Conservation (phyloP, 306 rosid genomes). For the Trifolium dubium region DNA sequence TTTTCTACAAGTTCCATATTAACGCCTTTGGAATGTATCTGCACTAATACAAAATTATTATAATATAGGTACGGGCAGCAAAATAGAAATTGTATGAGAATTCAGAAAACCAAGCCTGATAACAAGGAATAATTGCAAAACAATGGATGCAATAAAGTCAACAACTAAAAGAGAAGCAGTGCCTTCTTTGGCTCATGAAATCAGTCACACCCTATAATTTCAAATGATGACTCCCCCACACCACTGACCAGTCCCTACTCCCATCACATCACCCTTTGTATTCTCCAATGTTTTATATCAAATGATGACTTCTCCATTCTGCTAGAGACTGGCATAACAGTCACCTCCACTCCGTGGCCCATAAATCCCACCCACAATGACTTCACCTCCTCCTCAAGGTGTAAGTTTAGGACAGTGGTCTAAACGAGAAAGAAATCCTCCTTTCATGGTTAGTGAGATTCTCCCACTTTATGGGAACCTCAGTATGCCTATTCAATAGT, state of each 20-base stretch:
- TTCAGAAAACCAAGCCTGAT: not conserved
- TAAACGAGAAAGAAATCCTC: slow-evolving; percentile 8
- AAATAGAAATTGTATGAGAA: not conserved
- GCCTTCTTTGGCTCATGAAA: not conserved
- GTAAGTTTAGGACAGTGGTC: not conserved
- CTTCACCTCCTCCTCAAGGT: slow-evolving; percentile 3
- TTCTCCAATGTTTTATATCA: not conserved
- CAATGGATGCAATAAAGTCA: not conserved
- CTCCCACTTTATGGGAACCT: not conserved
- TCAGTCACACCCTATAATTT: not conserved
- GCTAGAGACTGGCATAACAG: slow-evolving; percentile 9
- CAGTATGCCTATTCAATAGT: slow-evolving; percentile 1
- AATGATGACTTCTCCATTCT: not conserved
- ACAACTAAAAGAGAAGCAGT: not conserved
- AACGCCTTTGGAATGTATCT: slow-evolving; percentile 90
- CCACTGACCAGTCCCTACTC: not conserved
- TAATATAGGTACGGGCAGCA: not conserved
- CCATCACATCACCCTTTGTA: not conserved
- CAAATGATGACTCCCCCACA: not conserved
- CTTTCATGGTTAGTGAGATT: not conserved
- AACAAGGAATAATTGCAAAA: slow-evolving; percentile 3
- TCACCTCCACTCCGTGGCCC: slow-evolving; percentile 2
- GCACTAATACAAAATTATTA: slow-evolving; percentile 33
- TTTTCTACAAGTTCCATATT: slow-evolving; percentile 69
- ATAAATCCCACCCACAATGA: not conserved